Base-by-base conservation (phyloP, 1,284 basidiomycete species). In the Rhodotorula glutinis region DNA sequence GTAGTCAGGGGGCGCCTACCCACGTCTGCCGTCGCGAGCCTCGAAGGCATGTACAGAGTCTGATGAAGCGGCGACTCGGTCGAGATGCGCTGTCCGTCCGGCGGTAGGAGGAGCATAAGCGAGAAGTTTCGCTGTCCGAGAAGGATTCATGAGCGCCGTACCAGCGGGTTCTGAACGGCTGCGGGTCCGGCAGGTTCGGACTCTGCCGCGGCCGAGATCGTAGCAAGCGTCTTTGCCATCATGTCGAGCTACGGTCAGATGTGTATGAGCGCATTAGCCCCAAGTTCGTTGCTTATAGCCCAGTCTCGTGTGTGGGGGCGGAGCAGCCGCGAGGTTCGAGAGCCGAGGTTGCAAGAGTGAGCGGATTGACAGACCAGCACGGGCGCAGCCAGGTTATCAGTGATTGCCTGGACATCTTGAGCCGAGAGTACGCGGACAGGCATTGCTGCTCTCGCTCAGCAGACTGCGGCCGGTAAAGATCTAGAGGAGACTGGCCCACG, bases 1-100 rank as follows among this genome's bases (percentile, higher is more conserved):
- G n/a, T n/a, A n/a, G n/a, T n/a, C n/a, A n/a, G n/a, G n/a, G n/a
- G n/a, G n/a, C n/a, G n/a, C n/a, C n/a, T n/a, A 56, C 68, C n/a
- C 2, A 62, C 70, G 25, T 66, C 65, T 44, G 43, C 25, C 2
- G 71, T 70, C 1, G 69, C 68, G 2, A 73, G 49, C 23, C 72
- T 23, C 4, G 69, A 69, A 4, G 72, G 72, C 72, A 73, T 73
- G 69, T 71, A 73, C 5, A 73, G 63, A 3, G 57, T 71, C 52
- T 63, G 69, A 63, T 73, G 67, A 0, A n/a, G 4, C 0, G 27
- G 52, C 5, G 62, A 61, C 41, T 67, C 67, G 16, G 72, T 73
- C 3, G 69, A 59, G 33, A 71, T 69, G 38, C 72, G 63, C 68
- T 64, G 52, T 3, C 11, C 21, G 3, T 2, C 8, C 27, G 49